These are phyloP conservation scores for Tulasnella sp. DNA, from an alignment of 768 basidiomycete genomes.

Conservation along the genomic window DNA sequence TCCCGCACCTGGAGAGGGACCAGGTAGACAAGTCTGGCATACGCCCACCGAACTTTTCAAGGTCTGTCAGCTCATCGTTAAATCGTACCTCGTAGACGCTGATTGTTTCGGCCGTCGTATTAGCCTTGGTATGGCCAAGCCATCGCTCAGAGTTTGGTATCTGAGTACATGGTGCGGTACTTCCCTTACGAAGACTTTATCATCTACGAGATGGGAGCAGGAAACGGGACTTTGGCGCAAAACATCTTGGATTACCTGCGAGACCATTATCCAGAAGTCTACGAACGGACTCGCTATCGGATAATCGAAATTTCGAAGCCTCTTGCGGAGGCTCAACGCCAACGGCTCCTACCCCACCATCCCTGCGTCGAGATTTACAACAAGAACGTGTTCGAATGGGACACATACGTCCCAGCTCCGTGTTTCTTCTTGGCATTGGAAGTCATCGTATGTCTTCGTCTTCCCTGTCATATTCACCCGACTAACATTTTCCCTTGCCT, in stretches of 20 bases:
- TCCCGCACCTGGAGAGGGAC: slow-evolving; percentile 43
- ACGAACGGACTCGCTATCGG: slow-evolving; percentile 85
- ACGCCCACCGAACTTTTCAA: slow-evolving; percentile 97
- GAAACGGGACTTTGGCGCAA: slow-evolving; percentile 90
- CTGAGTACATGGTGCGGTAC: slow-evolving; percentile 89
- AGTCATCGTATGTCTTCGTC: slow-evolving; percentile 67
- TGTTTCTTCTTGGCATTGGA: slow-evolving; percentile 95
- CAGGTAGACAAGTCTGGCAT: slow-evolving; percentile 93
- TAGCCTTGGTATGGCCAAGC: slow-evolving; percentile 95
- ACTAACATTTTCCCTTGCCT: background rate
- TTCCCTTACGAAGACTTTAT: slow-evolving; percentile 95
- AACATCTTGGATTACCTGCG: slow-evolving; percentile 81
- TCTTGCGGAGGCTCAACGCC: slow-evolving; percentile 66
- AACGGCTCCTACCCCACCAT: slow-evolving; percentile 59
- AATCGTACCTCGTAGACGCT: background rate
- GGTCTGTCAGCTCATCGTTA: slow-evolving; percentile 47
- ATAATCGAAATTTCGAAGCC: slow-evolving; percentile 92
- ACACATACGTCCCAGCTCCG: slow-evolving; percentile 66
- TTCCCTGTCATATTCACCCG: background rate
- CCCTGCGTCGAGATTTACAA: slow-evolving; percentile 66
- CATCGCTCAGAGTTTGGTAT: slow-evolving; percentile 81
- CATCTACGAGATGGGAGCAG: slow-evolving; percentile 96
- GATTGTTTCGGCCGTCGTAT: background rate
- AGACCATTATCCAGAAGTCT: slow-evolving; percentile 81
- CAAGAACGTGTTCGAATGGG: slow-evolving; percentile 85